These are phyloP conservation scores for Setomelanomma holmii DNA, from an alignment of 2,329 filamentous ascomycete genomes.

Conservation along the genomic window DNA sequence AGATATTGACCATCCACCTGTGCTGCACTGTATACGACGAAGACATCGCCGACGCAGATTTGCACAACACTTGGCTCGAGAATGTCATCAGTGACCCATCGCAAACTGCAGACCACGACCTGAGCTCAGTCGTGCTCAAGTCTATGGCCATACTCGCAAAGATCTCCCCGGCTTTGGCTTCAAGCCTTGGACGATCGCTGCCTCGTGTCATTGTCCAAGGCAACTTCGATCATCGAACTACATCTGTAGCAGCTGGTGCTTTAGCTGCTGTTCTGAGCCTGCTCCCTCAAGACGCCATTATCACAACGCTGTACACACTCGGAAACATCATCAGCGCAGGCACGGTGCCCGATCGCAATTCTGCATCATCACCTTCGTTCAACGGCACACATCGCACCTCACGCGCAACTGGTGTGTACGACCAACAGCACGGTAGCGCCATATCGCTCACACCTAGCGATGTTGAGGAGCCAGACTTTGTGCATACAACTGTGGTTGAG, in stretches of 20 bases:
- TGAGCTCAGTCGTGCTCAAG: conserved; percentile 81
- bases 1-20: conserved; percentile 80
- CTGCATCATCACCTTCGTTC: conserved; percentile 52
- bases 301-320: conserved; percentile 94
- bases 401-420: conserved; percentile 42
- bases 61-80: conserved; percentile 85
- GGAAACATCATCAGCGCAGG: conserved; percentile 90
- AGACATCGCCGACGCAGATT: conserved; percentile 78
- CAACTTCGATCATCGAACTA: conserved; percentile 71
- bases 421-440: conserved; percentile 71
- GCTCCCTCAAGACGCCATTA: conserved; percentile 89
- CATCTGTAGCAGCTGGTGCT: conserved; percentile 81
- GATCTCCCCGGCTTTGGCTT: conserved; percentile 74
- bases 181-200: conserved; percentile 77
- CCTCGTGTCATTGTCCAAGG: conserved; percentile 89
- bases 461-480: conserved; percentile 78
- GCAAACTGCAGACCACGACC: conserved; percentile 80
- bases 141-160: conserved; percentile 83
- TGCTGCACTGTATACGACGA: conserved; percentile 86
- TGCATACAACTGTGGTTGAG: conserved; percentile 90
- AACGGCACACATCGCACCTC: conserved; percentile 60
- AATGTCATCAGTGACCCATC: conserved; percentile 77
- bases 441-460: conserved; percentile 78
- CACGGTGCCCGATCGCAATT: conserved; percentile 58
- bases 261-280: conserved; percentile 81